Evolutionary conservation across 345 rosid genomes (phyloP), one percentile per base, ranked within the genome.

Genomic region (Salix caprea): DNA sequence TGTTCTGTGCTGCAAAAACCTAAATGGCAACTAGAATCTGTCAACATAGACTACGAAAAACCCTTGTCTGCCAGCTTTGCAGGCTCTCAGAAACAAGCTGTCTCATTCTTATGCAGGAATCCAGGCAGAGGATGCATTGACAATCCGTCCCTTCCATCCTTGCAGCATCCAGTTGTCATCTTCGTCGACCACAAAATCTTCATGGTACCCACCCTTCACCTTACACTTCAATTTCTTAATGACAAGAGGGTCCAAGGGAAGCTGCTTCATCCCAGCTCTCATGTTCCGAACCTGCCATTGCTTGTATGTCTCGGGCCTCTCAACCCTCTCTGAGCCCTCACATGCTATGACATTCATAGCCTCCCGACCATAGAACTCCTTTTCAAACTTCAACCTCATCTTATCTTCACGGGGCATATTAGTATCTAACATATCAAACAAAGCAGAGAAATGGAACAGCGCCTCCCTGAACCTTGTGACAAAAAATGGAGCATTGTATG

Each of bases 101-200:
- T 34, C 37, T 39, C 50, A 10, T 65, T 77, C 76, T 58, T 65
- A 67, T 10, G 81, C 76, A 74, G 83, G 82, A 56, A 77, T 65
- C 86, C 79, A 83, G 8, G 77, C 80, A 21, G 81, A 73, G 11
- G 76, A 65, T 12, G 79, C 86, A 50, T 42, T 70, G 42, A 77
- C 3, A 64, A 70, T 74, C 44, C 86, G 76, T 11, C 83, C 83
- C 70, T 80, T 83, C 86, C 86, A 83, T 34, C 86, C 83, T 62
- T 76, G 78, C 66, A 80, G 70, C 86, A 83, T 61, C 86, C 81
- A 83, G 65, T 70, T 21, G 8, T 79, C 76, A 66, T 83, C 86
- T 67, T 77, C 70, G 67, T 80, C 76, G 36, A 83, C 74, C 67
- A 71, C 81, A 74, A 83, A 83, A 71, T 83, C 86, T 6, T 75